These are phyloP conservation scores for Aspergillus wentii DNA, from an alignment of 495 filamentous ascomycete genomes.

Conservation along the genomic window DNA sequence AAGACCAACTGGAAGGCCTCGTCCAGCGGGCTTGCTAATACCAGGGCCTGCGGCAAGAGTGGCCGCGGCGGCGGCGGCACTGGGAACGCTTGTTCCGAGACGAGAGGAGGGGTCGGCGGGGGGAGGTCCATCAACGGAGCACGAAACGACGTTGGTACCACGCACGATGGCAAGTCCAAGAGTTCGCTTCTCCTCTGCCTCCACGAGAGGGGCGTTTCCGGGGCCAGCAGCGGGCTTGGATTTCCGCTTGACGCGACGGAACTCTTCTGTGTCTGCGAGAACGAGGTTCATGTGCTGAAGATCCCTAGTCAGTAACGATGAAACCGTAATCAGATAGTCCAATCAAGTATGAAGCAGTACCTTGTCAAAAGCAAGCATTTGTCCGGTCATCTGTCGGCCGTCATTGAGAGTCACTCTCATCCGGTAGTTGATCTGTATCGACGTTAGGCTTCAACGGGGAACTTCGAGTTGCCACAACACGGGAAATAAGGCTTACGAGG, in stretches of 20 bases:
- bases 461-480: neutral
- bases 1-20: conserved; percentile 82
- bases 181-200: conserved; percentile 94
- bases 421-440: conserved; percentile 88
- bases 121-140: conserved; percentile 95
- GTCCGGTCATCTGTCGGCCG: conserved; percentile 92
- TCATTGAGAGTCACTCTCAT: conserved; percentile 97
- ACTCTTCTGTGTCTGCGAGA: conserved; percentile 97
- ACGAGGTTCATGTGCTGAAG: conserved; percentile 97
- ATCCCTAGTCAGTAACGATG: conserved; percentile 17
- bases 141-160: conserved; percentile 86
- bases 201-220: conserved; percentile 56
- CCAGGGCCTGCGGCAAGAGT: conserved; percentile 80
- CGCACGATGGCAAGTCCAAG: conserved; percentile 93
- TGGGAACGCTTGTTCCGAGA: conserved; percentile 71
- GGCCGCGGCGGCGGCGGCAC: conserved; percentile 55
- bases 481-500: conserved; percentile 65
- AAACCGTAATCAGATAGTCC: neutral
- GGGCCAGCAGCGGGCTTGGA: conserved; percentile 65
- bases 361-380: conserved; percentile 98
- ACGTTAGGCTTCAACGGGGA: conserved; percentile 20
- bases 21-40: conserved; percentile 85
- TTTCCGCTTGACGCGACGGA: conserved; percentile 90
- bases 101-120: conserved; percentile 89
- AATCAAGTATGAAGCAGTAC: conserved; percentile 46